Evolutionary conservation across 2,329 filamentous ascomycete genomes (phyloP).

Genomic region (Colletotrichum musae): DNA sequence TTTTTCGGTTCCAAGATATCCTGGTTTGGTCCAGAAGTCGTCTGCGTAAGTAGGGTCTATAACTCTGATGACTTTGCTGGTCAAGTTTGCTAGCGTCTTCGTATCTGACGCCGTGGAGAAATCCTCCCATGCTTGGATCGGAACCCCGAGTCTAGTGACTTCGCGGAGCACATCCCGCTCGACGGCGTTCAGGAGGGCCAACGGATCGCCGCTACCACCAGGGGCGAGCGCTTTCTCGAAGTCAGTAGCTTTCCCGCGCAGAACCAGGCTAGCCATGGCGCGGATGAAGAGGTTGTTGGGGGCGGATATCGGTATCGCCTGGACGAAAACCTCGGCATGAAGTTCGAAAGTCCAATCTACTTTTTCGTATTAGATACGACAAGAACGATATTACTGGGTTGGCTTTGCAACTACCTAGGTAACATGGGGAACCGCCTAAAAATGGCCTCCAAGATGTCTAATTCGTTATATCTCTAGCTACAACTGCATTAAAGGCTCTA

Average conservation of each 20-base stretch:
- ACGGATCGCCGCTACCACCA: constrained; percentile 32
- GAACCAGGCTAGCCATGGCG: constrained; percentile 32
- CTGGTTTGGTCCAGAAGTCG: constrained; percentile 43
- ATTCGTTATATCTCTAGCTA: too few relatives aligned
- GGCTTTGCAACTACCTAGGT: too few relatives aligned
- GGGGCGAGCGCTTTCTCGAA: constrained; percentile 34
- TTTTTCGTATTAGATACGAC: too few relatives aligned
- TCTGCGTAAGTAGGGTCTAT: constrained; percentile 38
- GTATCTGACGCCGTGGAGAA: constrained; percentile 18
- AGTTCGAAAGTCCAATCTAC: too few relatives aligned
- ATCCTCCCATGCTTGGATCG: constrained; percentile 35
- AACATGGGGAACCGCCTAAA: too few relatives aligned
- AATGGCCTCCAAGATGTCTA: too few relatives aligned
- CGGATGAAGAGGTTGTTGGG: constrained; percentile 41
- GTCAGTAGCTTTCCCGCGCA: constrained; percentile 14
- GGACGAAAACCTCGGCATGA: constrained; percentile 26
- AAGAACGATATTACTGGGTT: too few relatives aligned
- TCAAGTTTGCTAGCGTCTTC: constrained; percentile 1
- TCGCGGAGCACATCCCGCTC: constrained; percentile 27
- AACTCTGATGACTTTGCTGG: constrained; percentile 8
- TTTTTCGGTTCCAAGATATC: constrained; percentile 39
- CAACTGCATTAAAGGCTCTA: too few relatives aligned
- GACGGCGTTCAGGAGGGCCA: constrained; percentile 2
- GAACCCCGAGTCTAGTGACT: constrained; percentile 29
- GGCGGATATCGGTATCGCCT: constrained; percentile 42